Percentiles rank a stretch among this genome's conserved stretches.
phyloP scores from a whole-genome alignment of 805 yeast species.

The Wickerhamiella siamensis region DNA sequence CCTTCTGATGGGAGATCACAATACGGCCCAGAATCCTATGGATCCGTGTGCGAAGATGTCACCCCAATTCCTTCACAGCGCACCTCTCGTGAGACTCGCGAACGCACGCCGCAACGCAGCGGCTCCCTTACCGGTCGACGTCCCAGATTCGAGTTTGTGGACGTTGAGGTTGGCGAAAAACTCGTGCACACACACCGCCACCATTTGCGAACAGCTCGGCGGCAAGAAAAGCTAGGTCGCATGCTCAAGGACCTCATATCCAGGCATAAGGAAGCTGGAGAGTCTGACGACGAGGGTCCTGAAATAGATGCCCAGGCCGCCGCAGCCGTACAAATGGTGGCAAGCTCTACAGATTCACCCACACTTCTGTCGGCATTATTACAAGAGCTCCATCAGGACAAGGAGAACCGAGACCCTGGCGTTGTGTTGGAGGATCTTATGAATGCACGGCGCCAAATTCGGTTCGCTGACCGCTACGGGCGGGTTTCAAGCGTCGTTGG shows the following conservation, averaged over 20 bases:
- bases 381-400: conserved; percentile 7
- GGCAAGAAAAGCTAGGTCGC: conserved; percentile 28
- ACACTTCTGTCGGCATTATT: conserved; percentile 13
- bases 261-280: conserved; percentile 11
- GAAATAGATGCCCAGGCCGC: conserved; percentile 13
- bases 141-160: not conserved
- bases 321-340: conserved; percentile 12
- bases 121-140: not conserved
- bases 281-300: conserved; percentile 1
- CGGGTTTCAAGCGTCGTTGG: conserved; percentile 86
- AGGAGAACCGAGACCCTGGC: conserved; percentile 12
- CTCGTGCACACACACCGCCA: conserved; percentile 45
- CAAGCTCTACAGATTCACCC: conserved; percentile 12
- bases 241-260: conserved; percentile 16
- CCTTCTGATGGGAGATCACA: not conserved
- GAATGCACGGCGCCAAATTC: conserved; percentile 13
- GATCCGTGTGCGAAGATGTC: not conserved
- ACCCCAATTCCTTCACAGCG: not conserved
- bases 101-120: not conserved
- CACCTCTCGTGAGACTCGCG: not conserved
- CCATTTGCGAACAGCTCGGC: conserved; percentile 46
- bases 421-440: conserved; percentile 11
- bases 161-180: not conserved
- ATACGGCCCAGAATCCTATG: not conserved
- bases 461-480: conserved; percentile 88